Evolutionary conservation across 352 stramenopile species (phyloP).

Genomic region (Phytopythium montanum): DNA sequence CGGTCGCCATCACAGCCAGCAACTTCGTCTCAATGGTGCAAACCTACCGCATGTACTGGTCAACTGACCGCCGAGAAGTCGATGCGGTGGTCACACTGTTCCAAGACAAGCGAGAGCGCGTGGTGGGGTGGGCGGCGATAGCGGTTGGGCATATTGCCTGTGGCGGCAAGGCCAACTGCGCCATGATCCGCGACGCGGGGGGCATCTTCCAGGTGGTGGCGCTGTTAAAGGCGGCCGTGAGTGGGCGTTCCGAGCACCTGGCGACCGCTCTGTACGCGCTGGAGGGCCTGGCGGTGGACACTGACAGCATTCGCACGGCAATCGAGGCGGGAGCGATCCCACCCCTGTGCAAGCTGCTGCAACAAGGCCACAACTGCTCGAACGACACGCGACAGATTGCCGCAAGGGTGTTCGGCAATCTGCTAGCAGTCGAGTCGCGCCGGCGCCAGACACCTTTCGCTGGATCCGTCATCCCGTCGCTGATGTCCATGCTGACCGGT

Average conservation of each 20-base stretch:
- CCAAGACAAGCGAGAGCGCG: not conserved
- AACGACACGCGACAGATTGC: not conserved
- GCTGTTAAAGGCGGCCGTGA: not conserved
- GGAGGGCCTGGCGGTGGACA: not conserved
- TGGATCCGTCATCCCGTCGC: not conserved
- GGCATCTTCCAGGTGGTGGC: not conserved
- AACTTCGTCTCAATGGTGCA: not conserved
- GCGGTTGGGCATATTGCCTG: not conserved
- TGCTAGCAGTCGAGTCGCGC: not conserved
- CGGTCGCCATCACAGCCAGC: not conserved
- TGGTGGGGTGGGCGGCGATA: not conserved
- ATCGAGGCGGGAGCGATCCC: not conserved
- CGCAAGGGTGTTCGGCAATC: not conserved
- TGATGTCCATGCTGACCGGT: not conserved
- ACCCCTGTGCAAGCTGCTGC: not conserved
- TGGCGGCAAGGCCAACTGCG: not conserved
- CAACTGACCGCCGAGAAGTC: not conserved
- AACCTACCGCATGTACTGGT: not conserved
- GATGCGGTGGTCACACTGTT: not conserved
- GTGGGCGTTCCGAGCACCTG: not conserved
- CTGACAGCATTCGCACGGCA: not conserved
- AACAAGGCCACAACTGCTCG: not conserved
- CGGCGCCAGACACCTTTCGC: not conserved
- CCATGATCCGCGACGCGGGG: not conserved
- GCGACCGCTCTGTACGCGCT: not conserved